Evolutionary conservation across 179 eudicot species (phyloP).

Genomic region (Carnegiea gigantea): DNA sequence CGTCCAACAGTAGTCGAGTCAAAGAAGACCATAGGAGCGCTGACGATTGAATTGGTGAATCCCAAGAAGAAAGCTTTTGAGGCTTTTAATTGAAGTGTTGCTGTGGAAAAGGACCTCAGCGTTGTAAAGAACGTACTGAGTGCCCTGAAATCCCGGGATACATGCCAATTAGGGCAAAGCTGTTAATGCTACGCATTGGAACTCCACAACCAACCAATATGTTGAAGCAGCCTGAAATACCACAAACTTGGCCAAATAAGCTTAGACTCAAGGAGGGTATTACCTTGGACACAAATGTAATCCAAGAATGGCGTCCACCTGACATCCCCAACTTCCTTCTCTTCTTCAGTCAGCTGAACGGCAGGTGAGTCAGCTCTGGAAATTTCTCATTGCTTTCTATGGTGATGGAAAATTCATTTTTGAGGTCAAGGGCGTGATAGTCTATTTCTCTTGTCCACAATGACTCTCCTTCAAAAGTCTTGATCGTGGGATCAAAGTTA

Average conservation of each 20-base stretch:
- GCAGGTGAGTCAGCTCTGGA: neutral
- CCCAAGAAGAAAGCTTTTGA: slow-evolving; percentile 36
- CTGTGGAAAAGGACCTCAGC: slow-evolving; percentile 20
- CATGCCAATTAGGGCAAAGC: slow-evolving; percentile 9
- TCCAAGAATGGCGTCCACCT: slow-evolving; percentile 25
- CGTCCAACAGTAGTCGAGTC: slow-evolving; percentile 67
- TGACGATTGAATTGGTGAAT: slow-evolving; percentile 48
- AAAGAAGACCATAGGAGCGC: slow-evolving; percentile 56
- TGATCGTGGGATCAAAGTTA: too few relatives aligned
- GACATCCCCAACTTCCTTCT: slow-evolving; percentile 25
- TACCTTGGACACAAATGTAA: slow-evolving; percentile 22
- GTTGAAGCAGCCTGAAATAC: slow-evolving; percentile 25
- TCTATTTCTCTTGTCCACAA: too few relatives aligned
- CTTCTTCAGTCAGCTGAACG: slow-evolving; percentile 25
- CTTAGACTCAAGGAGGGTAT: slow-evolving; percentile 13
- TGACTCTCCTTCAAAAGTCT: too few relatives aligned
- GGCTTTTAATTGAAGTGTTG: slow-evolving; percentile 14
- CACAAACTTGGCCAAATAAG: slow-evolving; percentile 24
- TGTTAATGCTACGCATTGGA: slow-evolving; percentile 16
- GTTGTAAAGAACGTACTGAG: slow-evolving; percentile 18
- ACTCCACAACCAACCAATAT: slow-evolving; percentile 24
- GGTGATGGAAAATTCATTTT: too few relatives aligned
- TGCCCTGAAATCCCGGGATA: slow-evolving; percentile 16
- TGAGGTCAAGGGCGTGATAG: too few relatives aligned
- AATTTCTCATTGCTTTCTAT: too few relatives aligned